These are phyloP conservation scores for Thalia dealbata DNA, from an alignment of 176 grass and related monocot genomes.

Conservation along the genomic window DNA sequence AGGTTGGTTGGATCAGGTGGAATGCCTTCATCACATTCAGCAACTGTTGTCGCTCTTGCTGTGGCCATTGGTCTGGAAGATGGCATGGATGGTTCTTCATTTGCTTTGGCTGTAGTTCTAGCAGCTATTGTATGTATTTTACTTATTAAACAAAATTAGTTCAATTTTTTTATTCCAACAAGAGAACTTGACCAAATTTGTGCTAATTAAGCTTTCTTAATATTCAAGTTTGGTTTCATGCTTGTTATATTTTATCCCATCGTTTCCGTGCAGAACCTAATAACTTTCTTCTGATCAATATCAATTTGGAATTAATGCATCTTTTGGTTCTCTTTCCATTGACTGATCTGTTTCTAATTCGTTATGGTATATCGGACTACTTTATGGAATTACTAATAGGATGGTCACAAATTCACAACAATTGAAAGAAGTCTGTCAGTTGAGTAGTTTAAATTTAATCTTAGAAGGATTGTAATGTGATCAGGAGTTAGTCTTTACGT, in stretches of 20 bases:
- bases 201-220: not conserved
- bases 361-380: not conserved
- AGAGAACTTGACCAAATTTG: not conserved
- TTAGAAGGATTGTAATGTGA: no score
- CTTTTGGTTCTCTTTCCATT: not conserved
- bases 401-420: no score
- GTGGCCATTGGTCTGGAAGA: conserved; percentile 72
- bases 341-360: not conserved
- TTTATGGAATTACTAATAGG: no score
- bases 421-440: no score
- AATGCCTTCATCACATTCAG: conserved; percentile 82
- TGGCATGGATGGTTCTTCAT: conserved; percentile 57
- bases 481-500: no score
- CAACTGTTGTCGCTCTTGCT: conserved; percentile 58
- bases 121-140: conserved; percentile 60
- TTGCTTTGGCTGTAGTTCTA: conserved; percentile 72
- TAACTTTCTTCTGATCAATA: not conserved
- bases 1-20: conserved; percentile 76
- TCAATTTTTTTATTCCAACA: not conserved
- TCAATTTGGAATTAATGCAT: not conserved
- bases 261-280: not conserved
- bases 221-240: not conserved
- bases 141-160: no score
- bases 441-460: no score
- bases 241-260: not conserved